Evolutionary conservation across 257 asterid species (phyloP).

Genomic region (Nicotiana obtusifolia): DNA sequence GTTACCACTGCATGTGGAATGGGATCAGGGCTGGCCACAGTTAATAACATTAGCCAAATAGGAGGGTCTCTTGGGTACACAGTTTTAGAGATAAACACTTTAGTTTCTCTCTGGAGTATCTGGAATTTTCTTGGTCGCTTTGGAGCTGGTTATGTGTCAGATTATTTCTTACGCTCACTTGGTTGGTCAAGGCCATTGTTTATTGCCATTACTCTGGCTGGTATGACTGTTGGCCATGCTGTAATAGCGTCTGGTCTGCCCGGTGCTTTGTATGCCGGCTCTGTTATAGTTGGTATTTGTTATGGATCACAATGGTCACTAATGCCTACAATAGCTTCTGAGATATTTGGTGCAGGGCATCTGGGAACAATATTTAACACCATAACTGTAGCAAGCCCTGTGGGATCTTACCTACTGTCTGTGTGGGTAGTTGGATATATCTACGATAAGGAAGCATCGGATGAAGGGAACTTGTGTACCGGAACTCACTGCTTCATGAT

Average conservation of each 20-base stretch:
- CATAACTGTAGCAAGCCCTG: constrained; percentile 64
- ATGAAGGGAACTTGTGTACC: constrained; percentile 36
- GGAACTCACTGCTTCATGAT: constrained; percentile 72
- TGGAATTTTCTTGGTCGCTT: constrained; percentile 89
- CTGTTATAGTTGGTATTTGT: constrained; percentile 68
- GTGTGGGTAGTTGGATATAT: constrained; percentile 67
- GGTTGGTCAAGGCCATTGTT: constrained; percentile 70
- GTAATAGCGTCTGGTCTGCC: constrained; percentile 61
- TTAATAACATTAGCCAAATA: constrained; percentile 88
- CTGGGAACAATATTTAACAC: constrained; percentile 84
- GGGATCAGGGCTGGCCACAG: constrained; percentile 91
- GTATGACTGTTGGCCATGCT: constrained; percentile 64
- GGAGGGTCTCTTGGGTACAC: constrained; percentile 85
- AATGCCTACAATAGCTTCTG: constrained; percentile 83
- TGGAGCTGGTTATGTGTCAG: constrained; percentile 80
- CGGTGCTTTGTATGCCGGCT: constrained; percentile 61
- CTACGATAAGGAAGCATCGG: constrained; percentile 53
- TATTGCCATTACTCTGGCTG: constrained; percentile 47
- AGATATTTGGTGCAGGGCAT: constrained; percentile 63
- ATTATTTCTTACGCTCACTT: constrained; percentile 46
- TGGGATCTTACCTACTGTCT: constrained; percentile 70
- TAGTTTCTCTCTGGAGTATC: constrained; percentile 89
- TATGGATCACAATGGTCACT: constrained; percentile 95
- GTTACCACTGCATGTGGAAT: constrained; percentile 78
- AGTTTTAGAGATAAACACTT: constrained; percentile 40